Base-by-base conservation (phyloP, 495 filamentous ascomycete genomes). In the Penicillium canariense region DNA sequence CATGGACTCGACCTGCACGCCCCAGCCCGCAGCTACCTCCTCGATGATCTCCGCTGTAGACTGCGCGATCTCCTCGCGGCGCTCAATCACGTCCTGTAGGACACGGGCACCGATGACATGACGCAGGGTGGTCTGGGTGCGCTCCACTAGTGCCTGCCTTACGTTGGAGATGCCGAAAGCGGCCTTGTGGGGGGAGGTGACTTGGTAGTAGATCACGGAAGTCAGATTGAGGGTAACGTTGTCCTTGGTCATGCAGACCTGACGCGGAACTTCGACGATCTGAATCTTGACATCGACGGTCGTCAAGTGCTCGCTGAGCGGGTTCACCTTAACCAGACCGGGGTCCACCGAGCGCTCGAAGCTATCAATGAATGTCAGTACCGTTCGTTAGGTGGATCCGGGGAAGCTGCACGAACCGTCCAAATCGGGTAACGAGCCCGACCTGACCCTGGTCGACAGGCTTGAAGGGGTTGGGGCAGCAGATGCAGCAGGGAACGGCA, bases 241-340 rank as follows among this genome's bases (percentile, higher is more conserved):
- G 77, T 99, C 94, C 73, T 96, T 97, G 70, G 95, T 99, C 92
- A 99, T 99, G 81, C 93, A 97, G 62, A 92, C 83, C 75, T 99
- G 94, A 68, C 90, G 83, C 6, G 94, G 94, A 5, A 98, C 94
- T 79, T 99, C 90, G 69, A 91, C 91, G 61, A 97, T 96, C 75
- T 99, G 94, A 62, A 97, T 97, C 84, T 97, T 97, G 70, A 99
- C 94, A 69, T 99, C 94, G 59, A 99, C 89, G 57, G 93, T 88
- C 59, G 87, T 87, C 22, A 99, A 80, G 40, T 78, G 82, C 77
- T 99, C 94, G 60, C 86, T 90, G 43, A 97, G 84, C n/a, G 91
- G 91, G 77, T 99, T 99, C 76, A 99, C 84, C 79, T 96, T 96
- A 68, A 97, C 91, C 26, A 99, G 84, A 70, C 94, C 94, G 22